These are phyloP conservation scores for Phytopythium vexans DNA, from an alignment of 352 stramenopile species.

Conservation along the genomic window DNA sequence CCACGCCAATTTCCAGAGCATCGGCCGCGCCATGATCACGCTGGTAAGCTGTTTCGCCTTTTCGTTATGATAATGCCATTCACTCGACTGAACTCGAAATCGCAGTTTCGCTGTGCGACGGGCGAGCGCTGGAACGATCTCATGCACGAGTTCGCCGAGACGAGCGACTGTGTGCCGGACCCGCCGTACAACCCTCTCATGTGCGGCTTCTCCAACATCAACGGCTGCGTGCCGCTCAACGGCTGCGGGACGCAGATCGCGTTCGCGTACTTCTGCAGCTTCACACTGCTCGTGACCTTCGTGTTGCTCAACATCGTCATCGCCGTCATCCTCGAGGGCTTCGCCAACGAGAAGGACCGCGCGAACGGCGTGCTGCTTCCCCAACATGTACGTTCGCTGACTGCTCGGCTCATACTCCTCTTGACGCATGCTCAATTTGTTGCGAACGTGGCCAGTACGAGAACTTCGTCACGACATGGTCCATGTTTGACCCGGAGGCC, in stretches of 20 bases:
- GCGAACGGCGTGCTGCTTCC: constrained; percentile 37
- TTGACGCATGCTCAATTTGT: constrained; percentile 24
- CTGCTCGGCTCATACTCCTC: constrained; percentile 10
- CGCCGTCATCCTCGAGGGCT: constrained; percentile 81
- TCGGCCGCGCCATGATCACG: constrained; percentile 71
- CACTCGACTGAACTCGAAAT: neutral
- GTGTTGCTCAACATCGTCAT: constrained; percentile 89
- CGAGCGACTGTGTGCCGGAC: constrained; percentile 22
- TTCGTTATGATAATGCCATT: too few species aligned
- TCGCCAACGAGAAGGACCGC: constrained; percentile 71
- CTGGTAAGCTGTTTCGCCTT: constrained; percentile 30
- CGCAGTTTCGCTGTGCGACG: constrained; percentile 81
- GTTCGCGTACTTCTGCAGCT: constrained; percentile 68
- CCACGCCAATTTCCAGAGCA: constrained; percentile 80
- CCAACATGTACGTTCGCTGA: constrained; percentile 28
- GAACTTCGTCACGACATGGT: constrained; percentile 57
- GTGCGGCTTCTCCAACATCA: constrained; percentile 40
- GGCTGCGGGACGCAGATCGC: constrained; percentile 48
- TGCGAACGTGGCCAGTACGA: constrained; percentile 38
- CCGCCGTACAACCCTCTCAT: constrained; percentile 28
- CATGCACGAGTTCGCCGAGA: constrained; percentile 69
- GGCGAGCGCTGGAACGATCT: constrained; percentile 87
- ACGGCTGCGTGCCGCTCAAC: constrained; percentile 39
- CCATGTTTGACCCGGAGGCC: constrained; percentile 65
- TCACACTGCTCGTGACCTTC: constrained; percentile 82